A percentile compares a stretch with the other conserved stretches of the same genome.
These are phyloP conservation scores for Talaromyces albobiverticillius DNA, from an alignment of 2,329 filamentous ascomycete genomes.

Conservation along the genomic window DNA sequence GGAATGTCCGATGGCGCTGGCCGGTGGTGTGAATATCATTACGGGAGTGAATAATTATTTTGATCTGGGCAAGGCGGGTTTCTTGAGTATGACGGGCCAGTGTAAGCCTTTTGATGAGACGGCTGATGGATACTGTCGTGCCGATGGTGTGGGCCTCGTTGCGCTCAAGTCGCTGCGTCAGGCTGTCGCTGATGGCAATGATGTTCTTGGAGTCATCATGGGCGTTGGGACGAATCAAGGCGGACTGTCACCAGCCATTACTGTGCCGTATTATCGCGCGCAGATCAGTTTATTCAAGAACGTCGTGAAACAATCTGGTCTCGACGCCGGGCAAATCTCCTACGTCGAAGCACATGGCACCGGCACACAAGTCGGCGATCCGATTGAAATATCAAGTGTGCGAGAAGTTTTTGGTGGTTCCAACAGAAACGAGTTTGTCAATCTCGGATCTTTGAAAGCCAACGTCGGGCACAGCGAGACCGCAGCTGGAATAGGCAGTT, in stretches of 20 bases:
- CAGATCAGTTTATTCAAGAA: constrained; percentile 37
- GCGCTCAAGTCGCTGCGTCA: constrained; percentile 49
- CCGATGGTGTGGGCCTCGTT: constrained; percentile 50
- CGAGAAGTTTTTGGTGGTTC: constrained; percentile 5
- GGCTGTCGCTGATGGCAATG: constrained; percentile 46
- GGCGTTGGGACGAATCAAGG: constrained; percentile 29
- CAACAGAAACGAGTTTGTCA: constrained; percentile 11
- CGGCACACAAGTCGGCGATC: constrained; percentile 26
- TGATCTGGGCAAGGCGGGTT: constrained; percentile 34
- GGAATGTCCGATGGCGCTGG: constrained; percentile 26
- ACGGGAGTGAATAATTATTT: constrained; percentile 31
- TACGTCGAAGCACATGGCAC: constrained; percentile 45
- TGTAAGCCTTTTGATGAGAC: constrained; percentile 47
- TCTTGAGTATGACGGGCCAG: constrained; percentile 51
- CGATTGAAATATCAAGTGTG: constrained; percentile 16
- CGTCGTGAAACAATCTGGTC: constrained; percentile 33
- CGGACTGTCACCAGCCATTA: constrained; percentile 26
- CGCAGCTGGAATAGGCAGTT: constrained; percentile 34
- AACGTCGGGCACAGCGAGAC: constrained; percentile 29
- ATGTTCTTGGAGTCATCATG: constrained; percentile 36
- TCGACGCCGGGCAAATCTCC: constrained; percentile 18
- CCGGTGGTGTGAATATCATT: constrained; percentile 24
- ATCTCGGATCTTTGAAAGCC: constrained; percentile 20
- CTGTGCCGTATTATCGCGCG: constrained; percentile 29
- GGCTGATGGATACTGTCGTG: constrained; percentile 50